These are phyloP conservation scores for Thymus mandschuricus DNA, from an alignment of 257 asterid genomes.

Conservation along the genomic window DNA sequence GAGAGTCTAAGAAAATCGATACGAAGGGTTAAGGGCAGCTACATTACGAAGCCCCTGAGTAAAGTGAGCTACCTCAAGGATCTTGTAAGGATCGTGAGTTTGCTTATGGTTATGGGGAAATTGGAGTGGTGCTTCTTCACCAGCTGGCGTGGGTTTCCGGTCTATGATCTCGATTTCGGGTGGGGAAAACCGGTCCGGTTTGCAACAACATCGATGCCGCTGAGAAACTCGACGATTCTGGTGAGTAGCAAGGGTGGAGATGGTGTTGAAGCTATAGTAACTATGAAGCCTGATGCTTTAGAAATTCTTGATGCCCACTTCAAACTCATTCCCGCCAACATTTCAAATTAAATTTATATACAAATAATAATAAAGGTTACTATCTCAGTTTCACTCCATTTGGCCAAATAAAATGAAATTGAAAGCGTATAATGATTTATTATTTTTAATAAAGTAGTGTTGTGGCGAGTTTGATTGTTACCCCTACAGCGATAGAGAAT, in stretches of 20 bases:
- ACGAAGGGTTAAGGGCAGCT: not conserved
- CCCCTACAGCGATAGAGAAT: too few relatives aligned
- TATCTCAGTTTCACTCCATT: too few relatives aligned
- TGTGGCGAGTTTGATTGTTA: too few relatives aligned
- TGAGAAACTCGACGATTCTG: not conserved
- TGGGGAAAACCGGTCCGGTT: not conserved
- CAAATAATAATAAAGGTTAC: too few relatives aligned
- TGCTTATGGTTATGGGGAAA: not conserved
- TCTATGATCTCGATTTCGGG: not conserved
- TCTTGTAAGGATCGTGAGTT: not conserved
- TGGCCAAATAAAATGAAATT: too few relatives aligned
- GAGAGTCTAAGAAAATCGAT: conserved; percentile 8
- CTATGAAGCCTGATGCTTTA: not conserved
- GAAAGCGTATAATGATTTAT: too few relatives aligned
- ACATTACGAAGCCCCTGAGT: not conserved
- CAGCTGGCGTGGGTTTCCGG: conserved; percentile 15
- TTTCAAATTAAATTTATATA: too few relatives aligned
- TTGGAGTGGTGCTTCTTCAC: not conserved
- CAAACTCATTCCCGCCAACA: too few relatives aligned
- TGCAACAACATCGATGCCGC: not conserved
- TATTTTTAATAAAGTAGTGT: too few relatives aligned
- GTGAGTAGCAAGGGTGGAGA: not conserved
- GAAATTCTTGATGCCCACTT: too few relatives aligned
- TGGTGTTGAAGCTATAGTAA: not conserved
- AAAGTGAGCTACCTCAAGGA: not conserved